These are phyloP conservation scores for Fraxinus angustifolia DNA, from an alignment of 305 asterid genomes.

Conservation along the genomic window DNA sequence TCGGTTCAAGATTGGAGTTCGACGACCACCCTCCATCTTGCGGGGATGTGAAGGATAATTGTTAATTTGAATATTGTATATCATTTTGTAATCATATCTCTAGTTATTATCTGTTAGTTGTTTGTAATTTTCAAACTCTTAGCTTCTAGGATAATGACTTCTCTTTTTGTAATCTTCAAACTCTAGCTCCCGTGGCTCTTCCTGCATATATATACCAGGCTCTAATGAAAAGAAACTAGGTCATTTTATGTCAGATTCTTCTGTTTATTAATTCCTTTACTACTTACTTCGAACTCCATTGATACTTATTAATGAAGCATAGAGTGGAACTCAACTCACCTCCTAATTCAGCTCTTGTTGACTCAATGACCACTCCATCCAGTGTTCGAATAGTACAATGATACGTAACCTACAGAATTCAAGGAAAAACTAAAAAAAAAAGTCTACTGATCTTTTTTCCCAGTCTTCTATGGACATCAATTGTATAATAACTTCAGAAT, in stretches of 20 bases:
- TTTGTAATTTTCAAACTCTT: background rate
- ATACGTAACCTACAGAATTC: conserved; percentile 65
- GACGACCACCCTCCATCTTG: background rate
- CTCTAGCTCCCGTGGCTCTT: too few species aligned
- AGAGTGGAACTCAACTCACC: conserved; percentile 38
- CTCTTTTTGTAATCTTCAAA: too few species aligned
- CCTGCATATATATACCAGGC: too few species aligned
- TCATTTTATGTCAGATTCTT: too few species aligned
- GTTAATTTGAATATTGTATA: background rate
- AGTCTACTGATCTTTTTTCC: background rate
- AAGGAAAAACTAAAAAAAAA: background rate
- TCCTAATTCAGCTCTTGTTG: conserved; percentile 72
- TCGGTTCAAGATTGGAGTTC: background rate
- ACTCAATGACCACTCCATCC: conserved; percentile 80
- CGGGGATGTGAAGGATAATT: background rate
- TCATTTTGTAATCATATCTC: too few species aligned
- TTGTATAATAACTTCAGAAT: background rate
- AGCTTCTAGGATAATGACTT: too few species aligned
- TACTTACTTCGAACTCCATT: background rate
- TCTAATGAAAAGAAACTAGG: too few species aligned
- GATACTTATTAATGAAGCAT: background rate
- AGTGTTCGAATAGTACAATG: conserved; percentile 82
- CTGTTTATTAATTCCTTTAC: too few species aligned
- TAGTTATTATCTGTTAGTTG: too few species aligned
- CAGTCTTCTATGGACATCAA: background rate